Evolutionary conservation across 2,329 filamentous ascomycete species (phyloP), one percentile per base, ranked within the genome.

Genomic region (Diaporthe sp.): DNA sequence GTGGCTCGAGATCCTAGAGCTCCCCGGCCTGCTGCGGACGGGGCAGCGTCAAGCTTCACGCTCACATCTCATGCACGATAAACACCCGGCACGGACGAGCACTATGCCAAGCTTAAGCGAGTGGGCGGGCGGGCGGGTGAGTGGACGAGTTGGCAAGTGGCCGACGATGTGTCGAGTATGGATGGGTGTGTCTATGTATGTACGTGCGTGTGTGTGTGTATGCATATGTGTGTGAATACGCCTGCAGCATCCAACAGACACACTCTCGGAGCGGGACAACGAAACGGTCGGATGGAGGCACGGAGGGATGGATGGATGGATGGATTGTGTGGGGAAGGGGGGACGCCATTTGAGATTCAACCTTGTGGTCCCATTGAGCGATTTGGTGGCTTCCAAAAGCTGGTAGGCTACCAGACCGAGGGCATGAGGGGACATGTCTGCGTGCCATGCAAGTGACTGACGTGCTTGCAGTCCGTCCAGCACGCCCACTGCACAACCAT

Each of bases 311-410:
- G 37, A 37, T 30, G 58, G 37, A 30, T 42, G 55, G 22, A 42
- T 63, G 37, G 39, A 30, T 30, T 30, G 37, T 22, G 37, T 30
- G 58, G 37, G 37, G 58, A 47, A 32, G 42, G 59, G 37, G 27
- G 59, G 25, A 47, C 27, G 39, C 27, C 63, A 66, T 51, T 66
- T 66, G 63, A 66, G 44, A 68, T 68, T 53, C 63, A 68, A 68
- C 32, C 63, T 68, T 53, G 63, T 35, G 27, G 32, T 68, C 30
- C 30, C 27, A 15, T 37, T 37, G 47, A 5, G 55, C 15, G n/a
- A 37, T 66, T 37, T 50, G 42, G 42, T 19, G 27, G 42, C 22
- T 50, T 35, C 42, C 42, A 66, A 37, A 37, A 37, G 13, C 22
- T 25, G 63, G 63, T 66, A 66, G 61, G 63, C 63, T 51, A 66